Evolutionary conservation across 306 rosid species (phyloP), one percentile per base, ranked within the genome.

Genomic region (Malus orientalis): DNA sequence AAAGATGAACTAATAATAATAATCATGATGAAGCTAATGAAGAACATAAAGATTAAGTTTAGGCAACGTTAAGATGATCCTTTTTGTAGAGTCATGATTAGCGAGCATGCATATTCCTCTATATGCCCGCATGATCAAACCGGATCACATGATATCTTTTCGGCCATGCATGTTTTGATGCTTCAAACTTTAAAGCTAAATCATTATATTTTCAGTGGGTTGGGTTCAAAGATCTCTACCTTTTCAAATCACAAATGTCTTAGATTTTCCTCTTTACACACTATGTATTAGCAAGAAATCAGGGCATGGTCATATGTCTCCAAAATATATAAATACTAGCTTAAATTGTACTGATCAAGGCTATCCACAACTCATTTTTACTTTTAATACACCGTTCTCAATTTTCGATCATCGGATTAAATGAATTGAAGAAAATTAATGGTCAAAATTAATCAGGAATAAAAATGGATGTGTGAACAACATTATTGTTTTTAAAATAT

Each of bases 121-220:
- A 15, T 2, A 49, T 14, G 11, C 20, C 20, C 55, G 19, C 20
- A 49, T 49, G 19, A 49, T 49, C 20, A 49, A 15, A 15, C 20
- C 20, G 20, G 16, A 15, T 49, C 55, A 4, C 20, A 49, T 16
- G 20, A 5, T n/a, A 6, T 25, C 36, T 29, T 14, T 64, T 64
- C 10, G 29, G 10, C 5, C 27, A 66, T 66, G 18, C 42, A 32
- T 3, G 22, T 63, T 20, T 38, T 64, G 69, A 62, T 45, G n/a
- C 13, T 27, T 44, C 59, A 47, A 61, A 62, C 70, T 62, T 62
- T 74, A 38, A 19, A 42, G 59, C 78, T 59, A 62, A 62, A 74
- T 62, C 70, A 74, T 74, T 62, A 67, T 74, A 62, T 61, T 40
- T 27, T 51, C 45, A 62, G 32, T 42, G 36, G 20, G 25, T 27